Evolutionary conservation across 176 grass and related monocot genomes (phyloP).

Genomic region (Musa acuminata): DNA sequence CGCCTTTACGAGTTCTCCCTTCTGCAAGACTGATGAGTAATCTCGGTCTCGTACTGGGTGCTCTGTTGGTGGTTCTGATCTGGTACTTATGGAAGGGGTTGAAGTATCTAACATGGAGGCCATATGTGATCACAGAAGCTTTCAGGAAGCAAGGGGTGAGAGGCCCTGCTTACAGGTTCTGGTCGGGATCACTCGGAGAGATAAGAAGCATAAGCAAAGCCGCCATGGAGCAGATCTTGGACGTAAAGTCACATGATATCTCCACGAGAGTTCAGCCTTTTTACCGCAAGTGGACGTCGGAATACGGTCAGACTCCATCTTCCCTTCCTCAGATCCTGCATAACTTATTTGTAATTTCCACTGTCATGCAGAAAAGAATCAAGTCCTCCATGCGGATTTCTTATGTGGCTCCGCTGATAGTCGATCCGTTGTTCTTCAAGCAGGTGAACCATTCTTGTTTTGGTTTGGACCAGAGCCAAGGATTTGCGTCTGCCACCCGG

Average conservation of each 20-base stretch:
- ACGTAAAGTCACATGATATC: slow-evolving; percentile 28
- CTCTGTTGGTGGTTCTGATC: slow-evolving; percentile 6
- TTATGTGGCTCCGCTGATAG: neutral
- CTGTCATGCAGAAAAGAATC: neutral
- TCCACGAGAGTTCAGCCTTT: slow-evolving; percentile 20
- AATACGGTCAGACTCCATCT: slow-evolving; percentile 28
- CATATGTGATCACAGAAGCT: slow-evolving; percentile 19
- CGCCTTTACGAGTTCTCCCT: no score
- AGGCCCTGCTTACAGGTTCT: slow-evolving; percentile 40
- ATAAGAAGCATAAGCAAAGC: slow-evolving; percentile 17
- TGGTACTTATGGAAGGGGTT: slow-evolving; percentile 20
- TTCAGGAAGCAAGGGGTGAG: slow-evolving; percentile 32
- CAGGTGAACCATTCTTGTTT: slow-evolving; percentile 42
- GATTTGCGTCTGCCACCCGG: slow-evolving; percentile 36
- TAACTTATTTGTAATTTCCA: no score
- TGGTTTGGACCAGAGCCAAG: slow-evolving; percentile 34
- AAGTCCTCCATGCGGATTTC: neutral
- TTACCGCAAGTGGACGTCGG: slow-evolving; percentile 25
- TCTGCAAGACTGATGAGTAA: neutral
- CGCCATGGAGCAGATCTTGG: slow-evolving; percentile 5
- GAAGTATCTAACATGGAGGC: slow-evolving; percentile 33
- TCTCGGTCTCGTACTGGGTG: neutral
- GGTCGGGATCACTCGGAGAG: slow-evolving; percentile 21
- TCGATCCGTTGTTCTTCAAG: neutral
- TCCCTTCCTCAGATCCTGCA: neutral